Conservation (phyloP, 768 basidiomycete species). For the Lactarius psammicola region DNA sequence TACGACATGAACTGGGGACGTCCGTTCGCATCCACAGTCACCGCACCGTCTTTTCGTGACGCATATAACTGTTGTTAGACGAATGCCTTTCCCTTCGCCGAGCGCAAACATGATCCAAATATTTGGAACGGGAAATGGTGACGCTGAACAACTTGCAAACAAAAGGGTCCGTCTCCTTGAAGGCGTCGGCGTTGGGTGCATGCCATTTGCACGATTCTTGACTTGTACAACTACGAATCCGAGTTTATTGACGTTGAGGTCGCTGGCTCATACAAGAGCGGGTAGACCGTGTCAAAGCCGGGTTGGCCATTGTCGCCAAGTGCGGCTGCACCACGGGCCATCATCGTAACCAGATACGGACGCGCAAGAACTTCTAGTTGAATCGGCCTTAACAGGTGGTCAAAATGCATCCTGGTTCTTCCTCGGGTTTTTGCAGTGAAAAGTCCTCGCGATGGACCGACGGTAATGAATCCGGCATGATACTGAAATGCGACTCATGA, state of each 20-base stretch:
- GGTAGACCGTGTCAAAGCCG: not conserved
- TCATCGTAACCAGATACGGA: not conserved
- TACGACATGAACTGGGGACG: not conserved
- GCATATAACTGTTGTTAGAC: not conserved
- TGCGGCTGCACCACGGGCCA: not conserved
- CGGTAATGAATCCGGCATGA: not conserved
- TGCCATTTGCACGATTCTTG: not conserved
- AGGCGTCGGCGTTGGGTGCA: not conserved
- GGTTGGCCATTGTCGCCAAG: not conserved
- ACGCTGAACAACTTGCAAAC: not conserved
- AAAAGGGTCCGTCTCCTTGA: not conserved
- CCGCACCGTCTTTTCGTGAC: not conserved
- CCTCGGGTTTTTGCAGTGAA: not conserved
- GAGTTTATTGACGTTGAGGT: not conserved
- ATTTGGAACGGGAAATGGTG: not conserved
- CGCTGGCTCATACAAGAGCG: not conserved
- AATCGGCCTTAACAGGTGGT: not conserved
- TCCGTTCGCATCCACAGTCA: not conserved
- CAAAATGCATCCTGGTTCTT: not conserved
- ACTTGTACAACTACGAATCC: not conserved
- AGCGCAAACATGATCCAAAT: not conserved
- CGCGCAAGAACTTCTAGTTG: not conserved
- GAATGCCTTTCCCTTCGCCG: not conserved
- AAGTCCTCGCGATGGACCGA: not conserved
- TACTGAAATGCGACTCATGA: not conserved